phyloP scores from a whole-genome alignment of 164 flowering plant species.

The Brasenia schreberi region DNA sequence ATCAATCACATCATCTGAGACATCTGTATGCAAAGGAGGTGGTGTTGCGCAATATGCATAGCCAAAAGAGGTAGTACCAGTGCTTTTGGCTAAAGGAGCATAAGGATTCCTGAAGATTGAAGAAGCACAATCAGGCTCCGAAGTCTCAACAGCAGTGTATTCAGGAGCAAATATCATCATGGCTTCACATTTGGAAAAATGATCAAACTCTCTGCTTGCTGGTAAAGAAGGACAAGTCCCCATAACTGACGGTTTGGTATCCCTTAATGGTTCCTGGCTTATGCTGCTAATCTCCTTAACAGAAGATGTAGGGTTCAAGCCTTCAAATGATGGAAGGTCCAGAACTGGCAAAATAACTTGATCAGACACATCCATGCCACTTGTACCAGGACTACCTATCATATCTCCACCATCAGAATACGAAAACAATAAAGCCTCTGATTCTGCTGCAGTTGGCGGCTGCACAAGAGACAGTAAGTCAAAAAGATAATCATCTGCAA shows the following conservation, averaged over 20 bases:
- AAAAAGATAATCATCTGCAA: no score
- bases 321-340: conserved; percentile 50
- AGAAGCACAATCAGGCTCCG: conserved; percentile 41
- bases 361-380: conserved; percentile 66
- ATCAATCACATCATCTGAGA: conserved; percentile 36
- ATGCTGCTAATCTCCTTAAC: conserved; percentile 31
- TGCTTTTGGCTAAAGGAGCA: conserved; percentile 45
- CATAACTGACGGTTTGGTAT: conserved; percentile 27
- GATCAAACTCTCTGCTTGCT: conserved; percentile 54
- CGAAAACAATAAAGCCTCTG: conserved; percentile 58
- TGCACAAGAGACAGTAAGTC: conserved; percentile 18
- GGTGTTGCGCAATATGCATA: conserved; percentile 72
- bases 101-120: conserved; percentile 69
- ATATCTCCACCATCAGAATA: conserved; percentile 60
- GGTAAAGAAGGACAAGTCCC: conserved; percentile 23
- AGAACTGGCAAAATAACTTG: conserved; percentile 52
- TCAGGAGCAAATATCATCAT: conserved; percentile 86
- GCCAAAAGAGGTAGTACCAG: conserved; percentile 43
- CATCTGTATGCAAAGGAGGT: conserved; percentile 52
- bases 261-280: conserved; percentile 36
- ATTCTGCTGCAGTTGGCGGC: conserved; percentile 98
- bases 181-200: conserved; percentile 80
- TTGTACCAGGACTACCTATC: conserved; percentile 54
- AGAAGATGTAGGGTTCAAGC: conserved; percentile 37
- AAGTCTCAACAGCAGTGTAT: conserved; percentile 83